Percentiles rank a stretch among this genome's conserved stretches.
phyloP scores from a whole-genome alignment of 2,329 filamentous ascomycete genomes.

The Stachybotrys chartarum region DNA sequence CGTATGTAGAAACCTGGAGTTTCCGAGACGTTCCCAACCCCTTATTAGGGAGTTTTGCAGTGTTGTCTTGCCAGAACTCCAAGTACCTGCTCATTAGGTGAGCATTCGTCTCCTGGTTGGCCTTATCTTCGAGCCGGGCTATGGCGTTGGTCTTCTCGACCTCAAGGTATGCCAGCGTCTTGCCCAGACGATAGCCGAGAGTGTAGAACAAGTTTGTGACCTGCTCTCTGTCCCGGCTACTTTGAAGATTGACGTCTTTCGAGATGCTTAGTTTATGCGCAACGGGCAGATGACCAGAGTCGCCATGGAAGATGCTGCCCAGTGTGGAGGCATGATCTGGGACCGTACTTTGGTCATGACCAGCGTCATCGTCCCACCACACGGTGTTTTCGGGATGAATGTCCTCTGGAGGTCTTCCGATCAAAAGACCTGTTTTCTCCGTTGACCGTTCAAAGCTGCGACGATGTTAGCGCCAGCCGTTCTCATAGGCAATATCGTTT shows the following conservation, averaged over 20 bases:
- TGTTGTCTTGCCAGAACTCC: slow-evolving; percentile 9
- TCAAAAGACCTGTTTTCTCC: background rate
- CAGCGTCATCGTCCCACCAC: slow-evolving; percentile 5
- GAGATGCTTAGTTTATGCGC: background rate
- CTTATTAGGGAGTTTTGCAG: slow-evolving; percentile 5
- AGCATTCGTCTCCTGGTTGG: slow-evolving; percentile 4
- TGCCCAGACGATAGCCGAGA: slow-evolving; percentile 32
- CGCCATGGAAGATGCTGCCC: slow-evolving; percentile 8
- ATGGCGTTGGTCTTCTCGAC: slow-evolving; percentile 3
- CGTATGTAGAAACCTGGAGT: slow-evolving; percentile 7
- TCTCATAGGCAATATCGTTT: background rate
- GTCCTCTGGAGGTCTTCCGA: background rate
- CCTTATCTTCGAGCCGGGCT: slow-evolving; percentile 4
- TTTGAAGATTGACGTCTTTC: background rate
- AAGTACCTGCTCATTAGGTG: slow-evolving; percentile 8
- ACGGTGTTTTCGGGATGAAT: slow-evolving; percentile 15
- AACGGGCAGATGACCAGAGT: background rate
- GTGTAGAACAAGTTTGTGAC: background rate
- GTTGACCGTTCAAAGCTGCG: background rate
- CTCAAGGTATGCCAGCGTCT: slow-evolving; percentile 16
- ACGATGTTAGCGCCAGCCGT: background rate
- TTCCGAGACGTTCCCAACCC: background rate
- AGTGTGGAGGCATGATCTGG: slow-evolving; percentile 4
- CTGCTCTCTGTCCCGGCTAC: background rate
- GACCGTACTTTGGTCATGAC: background rate